These are phyloP conservation scores for Debaryomyces subglobosus DNA, from an alignment of 1,139 yeast genomes.

Conservation along the genomic window DNA sequence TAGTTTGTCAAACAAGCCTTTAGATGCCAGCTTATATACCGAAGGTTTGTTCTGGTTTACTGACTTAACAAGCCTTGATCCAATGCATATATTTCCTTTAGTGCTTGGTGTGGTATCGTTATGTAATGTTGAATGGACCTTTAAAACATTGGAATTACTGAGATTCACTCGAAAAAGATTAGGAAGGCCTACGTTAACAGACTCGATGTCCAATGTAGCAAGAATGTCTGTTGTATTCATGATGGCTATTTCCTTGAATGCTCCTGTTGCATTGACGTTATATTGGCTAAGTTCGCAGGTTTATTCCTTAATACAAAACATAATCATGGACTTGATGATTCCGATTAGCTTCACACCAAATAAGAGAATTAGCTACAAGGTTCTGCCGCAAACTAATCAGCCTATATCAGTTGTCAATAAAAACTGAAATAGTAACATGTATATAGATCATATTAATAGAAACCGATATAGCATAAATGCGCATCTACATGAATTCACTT, in stretches of 20 bases:
- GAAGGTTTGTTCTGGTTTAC: constrained; percentile 65
- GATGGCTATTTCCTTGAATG: constrained; percentile 84
- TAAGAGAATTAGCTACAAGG: constrained; percentile 23
- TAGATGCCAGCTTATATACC: constrained; percentile 55
- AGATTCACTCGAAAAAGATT: constrained; percentile 41
- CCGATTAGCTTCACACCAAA: constrained; percentile 62
- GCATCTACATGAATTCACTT: neutral
- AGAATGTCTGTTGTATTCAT: constrained; percentile 76
- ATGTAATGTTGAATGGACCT: constrained; percentile 77
- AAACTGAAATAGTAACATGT: neutral
- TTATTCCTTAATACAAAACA: constrained; percentile 75
- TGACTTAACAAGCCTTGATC: constrained; percentile 65
- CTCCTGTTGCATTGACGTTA: constrained; percentile 76
- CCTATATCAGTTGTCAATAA: constrained; percentile 7
- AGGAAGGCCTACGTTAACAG: constrained; percentile 62
- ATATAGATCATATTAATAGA: constrained; percentile 4
- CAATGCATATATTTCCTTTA: constrained; percentile 67
- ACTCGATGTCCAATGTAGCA: constrained; percentile 62
- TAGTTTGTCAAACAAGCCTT: constrained; percentile 45
- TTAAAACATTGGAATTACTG: constrained; percentile 57
- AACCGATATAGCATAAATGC: neutral
- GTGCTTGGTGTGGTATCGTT: constrained; percentile 70
- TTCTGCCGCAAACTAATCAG: neutral
- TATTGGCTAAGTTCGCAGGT: constrained; percentile 88
- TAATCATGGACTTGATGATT: constrained; percentile 65